These are phyloP conservation scores for Collybia sp. DNA, from an alignment of 768 basidiomycete genomes.

Conservation along the genomic window DNA sequence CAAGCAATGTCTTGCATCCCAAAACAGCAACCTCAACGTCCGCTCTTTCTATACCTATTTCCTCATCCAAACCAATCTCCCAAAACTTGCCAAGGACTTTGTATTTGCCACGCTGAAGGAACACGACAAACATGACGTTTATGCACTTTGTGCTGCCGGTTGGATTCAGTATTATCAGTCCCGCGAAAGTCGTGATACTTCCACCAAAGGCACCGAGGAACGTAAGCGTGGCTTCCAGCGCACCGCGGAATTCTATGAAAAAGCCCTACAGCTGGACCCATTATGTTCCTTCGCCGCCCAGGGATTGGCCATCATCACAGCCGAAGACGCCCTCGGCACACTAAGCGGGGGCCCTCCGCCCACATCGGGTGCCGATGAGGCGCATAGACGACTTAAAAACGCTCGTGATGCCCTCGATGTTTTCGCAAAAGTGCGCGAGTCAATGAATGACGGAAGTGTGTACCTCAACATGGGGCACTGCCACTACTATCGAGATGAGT, in stretches of 20 bases:
- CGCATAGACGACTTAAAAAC: conserved; percentile 60
- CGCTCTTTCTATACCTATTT: conserved; percentile 94
- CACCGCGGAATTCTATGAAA: conserved; percentile 89
- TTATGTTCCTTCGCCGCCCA: conserved; percentile 91
- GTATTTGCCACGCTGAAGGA: conserved; percentile 87
- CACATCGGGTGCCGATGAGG: conserved; percentile 53
- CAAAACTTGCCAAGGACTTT: conserved; percentile 79
- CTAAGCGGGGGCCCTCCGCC: conserved; percentile 48
- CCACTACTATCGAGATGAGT: conserved; percentile 89
- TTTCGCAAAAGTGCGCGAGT: conserved; percentile 89
- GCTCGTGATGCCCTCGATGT: conserved; percentile 85
- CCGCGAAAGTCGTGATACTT: conserved; percentile 74
- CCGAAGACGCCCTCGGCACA: conserved; percentile 83
- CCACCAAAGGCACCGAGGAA: conserved; percentile 55
- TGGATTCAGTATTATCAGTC: conserved; percentile 84
- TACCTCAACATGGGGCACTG: conserved; percentile 98
- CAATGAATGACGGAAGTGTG: conserved; percentile 74
- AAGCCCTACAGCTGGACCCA: conserved; percentile 81
- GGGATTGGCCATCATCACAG: conserved; percentile 90
- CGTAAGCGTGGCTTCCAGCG: conserved; percentile 75
- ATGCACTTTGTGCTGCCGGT: conserved; percentile 86
- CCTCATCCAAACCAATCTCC: conserved; percentile 72
- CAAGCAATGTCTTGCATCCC: conserved; percentile 83
- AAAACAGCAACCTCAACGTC: conserved; percentile 75
- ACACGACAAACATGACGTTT: conserved; percentile 83